Conservation (phyloP, 2,329 filamentous ascomycete species). For the Calonectria hongkongensis region DNA sequence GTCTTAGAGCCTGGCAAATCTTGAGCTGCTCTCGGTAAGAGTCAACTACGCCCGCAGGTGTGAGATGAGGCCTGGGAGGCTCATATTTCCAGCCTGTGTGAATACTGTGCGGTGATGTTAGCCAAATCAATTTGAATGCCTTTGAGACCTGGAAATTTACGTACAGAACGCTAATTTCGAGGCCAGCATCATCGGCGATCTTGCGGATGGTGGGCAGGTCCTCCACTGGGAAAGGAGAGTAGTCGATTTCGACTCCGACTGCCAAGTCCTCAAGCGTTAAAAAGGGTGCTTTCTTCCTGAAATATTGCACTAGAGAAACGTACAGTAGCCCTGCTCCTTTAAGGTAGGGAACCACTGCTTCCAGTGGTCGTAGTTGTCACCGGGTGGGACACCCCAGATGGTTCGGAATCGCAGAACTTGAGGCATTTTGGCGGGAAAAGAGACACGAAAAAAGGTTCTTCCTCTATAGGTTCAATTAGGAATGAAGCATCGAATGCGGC, state of each 20-base stretch:
- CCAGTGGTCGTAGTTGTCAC: constrained; percentile 39
- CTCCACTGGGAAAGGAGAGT: neutral
- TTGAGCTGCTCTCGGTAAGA: constrained; percentile 34
- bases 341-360: constrained; percentile 39
- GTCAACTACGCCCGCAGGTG: constrained; percentile 25
- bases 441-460: neutral
- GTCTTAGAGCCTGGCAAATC: constrained; percentile 27
- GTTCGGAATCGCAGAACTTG: constrained; percentile 41
- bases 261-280: neutral
- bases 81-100: constrained; percentile 35
- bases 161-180: constrained; percentile 36
- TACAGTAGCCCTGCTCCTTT: constrained; percentile 43
- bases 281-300: too few species aligned
- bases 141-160: neutral
- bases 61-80: constrained; percentile 26
- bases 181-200: constrained; percentile 27
- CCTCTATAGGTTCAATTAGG: neutral
- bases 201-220: constrained; percentile 21
- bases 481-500: constrained; percentile 21
- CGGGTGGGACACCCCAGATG: constrained; percentile 37
- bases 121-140: neutral
- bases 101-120: neutral
- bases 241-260: constrained; percentile 39
- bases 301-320: neutral
- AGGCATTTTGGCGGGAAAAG: constrained; percentile 7